These are phyloP conservation scores for Penicillium nucicola DNA, from an alignment of 495 filamentous ascomycete species.

Conservation along the genomic window DNA sequence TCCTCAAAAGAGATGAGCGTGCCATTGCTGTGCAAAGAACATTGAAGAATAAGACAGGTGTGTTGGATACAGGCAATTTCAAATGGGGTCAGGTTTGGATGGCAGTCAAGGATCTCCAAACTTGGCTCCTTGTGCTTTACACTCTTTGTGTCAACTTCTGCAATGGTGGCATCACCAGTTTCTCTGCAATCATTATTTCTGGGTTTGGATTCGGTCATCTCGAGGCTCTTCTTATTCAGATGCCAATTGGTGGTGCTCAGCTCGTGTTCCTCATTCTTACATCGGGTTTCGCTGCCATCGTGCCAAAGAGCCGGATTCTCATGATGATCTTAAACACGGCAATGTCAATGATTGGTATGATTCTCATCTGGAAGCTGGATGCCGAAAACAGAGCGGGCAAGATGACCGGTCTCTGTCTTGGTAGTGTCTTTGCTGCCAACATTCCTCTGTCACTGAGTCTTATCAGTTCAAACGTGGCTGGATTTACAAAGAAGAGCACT, in stretches of 20 bases:
- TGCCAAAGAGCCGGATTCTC: conserved; percentile 22
- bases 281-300: conserved; percentile 27
- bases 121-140: conserved; percentile 41
- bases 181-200: conserved; percentile 38
- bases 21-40: conserved; percentile 55
- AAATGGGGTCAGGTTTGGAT: conserved; percentile 53
- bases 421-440: conserved; percentile 47
- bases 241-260: conserved; percentile 35
- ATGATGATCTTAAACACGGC: conserved; percentile 33
- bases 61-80: conserved; percentile 56
- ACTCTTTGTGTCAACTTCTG: conserved; percentile 40
- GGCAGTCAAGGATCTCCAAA: conserved; percentile 51
- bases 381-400: conserved; percentile 46
- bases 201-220: conserved; percentile 40
- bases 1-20: conserved; percentile 43
- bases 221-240: conserved; percentile 34
- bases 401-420: conserved; percentile 54
- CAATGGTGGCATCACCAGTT: conserved; percentile 45
- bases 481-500: conserved; percentile 61
- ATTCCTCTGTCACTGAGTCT: conserved; percentile 55
- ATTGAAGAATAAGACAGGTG: conserved; percentile 55
- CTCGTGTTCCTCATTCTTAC: conserved; percentile 35
- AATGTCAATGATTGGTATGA: conserved; percentile 49
- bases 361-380: conserved; percentile 56
- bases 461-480: conserved; percentile 58